Conservation (phyloP, 805 yeast species). For the Wickerhamomyces tratensis region DNA sequence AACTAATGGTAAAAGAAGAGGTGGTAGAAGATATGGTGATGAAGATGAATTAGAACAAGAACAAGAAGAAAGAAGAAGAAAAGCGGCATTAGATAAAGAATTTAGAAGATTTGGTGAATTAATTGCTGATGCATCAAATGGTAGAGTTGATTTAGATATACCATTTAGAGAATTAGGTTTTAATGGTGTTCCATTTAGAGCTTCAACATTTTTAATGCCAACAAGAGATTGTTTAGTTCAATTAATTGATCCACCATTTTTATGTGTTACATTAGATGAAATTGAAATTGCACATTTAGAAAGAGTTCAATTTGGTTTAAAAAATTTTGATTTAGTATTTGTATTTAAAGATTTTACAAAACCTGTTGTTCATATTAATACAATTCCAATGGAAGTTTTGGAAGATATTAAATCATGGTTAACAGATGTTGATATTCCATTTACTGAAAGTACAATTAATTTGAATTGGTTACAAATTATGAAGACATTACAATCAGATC, state of each 20-base stretch:
- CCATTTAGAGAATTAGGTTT: slow-evolving; percentile 96
- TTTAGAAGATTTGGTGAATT: slow-evolving; percentile 83
- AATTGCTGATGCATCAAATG: slow-evolving; percentile 81
- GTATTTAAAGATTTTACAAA: slow-evolving; percentile 84
- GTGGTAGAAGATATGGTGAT: slow-evolving; percentile 84
- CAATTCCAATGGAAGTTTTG: slow-evolving; percentile 85
- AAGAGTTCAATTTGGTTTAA: slow-evolving; percentile 94
- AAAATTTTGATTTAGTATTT: slow-evolving; percentile 94
- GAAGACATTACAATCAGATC: slow-evolving; percentile 89
- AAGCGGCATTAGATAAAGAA: slow-evolving; percentile 84
- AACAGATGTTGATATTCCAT: slow-evolving; percentile 95
- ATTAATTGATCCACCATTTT: slow-evolving; percentile 88
- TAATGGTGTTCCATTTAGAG: slow-evolving; percentile 94
- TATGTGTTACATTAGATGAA: slow-evolving; percentile 84
- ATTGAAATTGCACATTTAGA: slow-evolving; percentile 93
- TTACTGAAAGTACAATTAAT: slow-evolving; percentile 89
- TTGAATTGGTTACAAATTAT: slow-evolving; percentile 93
- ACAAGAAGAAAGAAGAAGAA: slow-evolving; percentile 93
- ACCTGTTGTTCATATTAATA: slow-evolving; percentile 87
- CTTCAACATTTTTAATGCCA: slow-evolving; percentile 92
- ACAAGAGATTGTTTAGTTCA: slow-evolving; percentile 95
- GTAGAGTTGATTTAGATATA: slow-evolving; percentile 77
- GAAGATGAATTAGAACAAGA: slow-evolving; percentile 98
- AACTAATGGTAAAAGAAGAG: slow-evolving; percentile 85
- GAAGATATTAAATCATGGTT: slow-evolving; percentile 95